Evolutionary conservation across 345 rosid genomes (phyloP), one percentile per base, ranked within the genome.

Genomic region (Moricandia arvensis): DNA sequence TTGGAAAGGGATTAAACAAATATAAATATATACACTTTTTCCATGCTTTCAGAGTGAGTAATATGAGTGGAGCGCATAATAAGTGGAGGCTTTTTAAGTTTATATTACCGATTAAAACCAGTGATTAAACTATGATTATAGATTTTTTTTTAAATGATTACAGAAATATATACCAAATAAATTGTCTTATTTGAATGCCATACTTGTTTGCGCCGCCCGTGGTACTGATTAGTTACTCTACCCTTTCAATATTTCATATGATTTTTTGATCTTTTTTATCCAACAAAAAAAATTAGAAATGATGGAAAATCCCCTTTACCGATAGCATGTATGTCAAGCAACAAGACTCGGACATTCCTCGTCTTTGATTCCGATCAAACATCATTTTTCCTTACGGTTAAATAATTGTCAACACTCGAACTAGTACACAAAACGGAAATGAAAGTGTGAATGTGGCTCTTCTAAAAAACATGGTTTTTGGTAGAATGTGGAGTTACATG

Each of bases 171-270:
- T 41, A 37, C 37, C 60, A 24, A 43, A 45, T 7, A 34, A 35
- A 10, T 10, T 35, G 72, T 77, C 73, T 71, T 34, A 65, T 72
- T 72, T 77, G 45, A 47, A 34, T 59, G 47, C 43, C 76, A 77
- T 77, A 55, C 62, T 77, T 71, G 68, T 77, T 77, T 65, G 76
- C 68, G 67, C 68, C 71, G 8, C 53, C 72, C 68, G 68, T 71
- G 72, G 63, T 51, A 68, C 37, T 63, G 58, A 63, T 49, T 34
- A 31, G 5, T 59, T 38, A 60, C 26, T 47, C 53, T 29, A 55
- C 57, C 35, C 59, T 69, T 29, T 54, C 27, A 27, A 17, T 29
- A n/a, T 35, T 60, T 60, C 30, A 34, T 60, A 38, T 38, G 53
- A 5, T 47, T 47, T 47, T n/a, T 47, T 47, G 53, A 47, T 47